Percentiles rank a stretch among this genome's conserved stretches.
Evolutionary conservation across 306 rosid species (phyloP).

Genomic region (Ochetophila trinervis): DNA sequence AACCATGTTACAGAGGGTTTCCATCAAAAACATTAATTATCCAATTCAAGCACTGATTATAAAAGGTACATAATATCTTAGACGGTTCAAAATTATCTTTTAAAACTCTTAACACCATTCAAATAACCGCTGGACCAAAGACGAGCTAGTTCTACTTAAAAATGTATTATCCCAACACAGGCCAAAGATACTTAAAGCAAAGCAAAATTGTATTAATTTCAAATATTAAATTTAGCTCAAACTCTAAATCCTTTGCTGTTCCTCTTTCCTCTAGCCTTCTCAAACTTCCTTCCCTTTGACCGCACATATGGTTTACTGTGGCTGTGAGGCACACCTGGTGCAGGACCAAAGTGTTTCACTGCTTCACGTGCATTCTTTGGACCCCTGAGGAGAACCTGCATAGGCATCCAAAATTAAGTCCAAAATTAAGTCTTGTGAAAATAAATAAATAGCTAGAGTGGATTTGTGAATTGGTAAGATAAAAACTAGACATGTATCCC

Average conservation of each 20-base stretch:
- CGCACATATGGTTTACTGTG: conserved; percentile 72
- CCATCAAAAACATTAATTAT: no score
- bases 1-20: no score
- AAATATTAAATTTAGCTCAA: conserved; percentile 24
- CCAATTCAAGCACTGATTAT: no score
- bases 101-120: not conserved
- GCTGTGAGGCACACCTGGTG: conserved; percentile 91
- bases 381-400: conserved; percentile 74
- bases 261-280: conserved; percentile 75
- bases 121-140: not conserved
- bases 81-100: not conserved
- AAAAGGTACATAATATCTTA: no score
- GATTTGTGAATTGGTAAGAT: no score
- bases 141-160: no score
- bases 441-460: no score
- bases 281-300: conserved; percentile 75
- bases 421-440: no score
- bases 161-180: conserved; percentile 5
- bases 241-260: conserved; percentile 69
- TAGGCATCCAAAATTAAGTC: not conserved
- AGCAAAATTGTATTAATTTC: conserved; percentile 24
- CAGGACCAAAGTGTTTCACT: conserved; percentile 82
- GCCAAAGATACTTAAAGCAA: conserved; percentile 3
- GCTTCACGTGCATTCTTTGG: conserved; percentile 77
- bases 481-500: no score